Percentiles rank a stretch among this genome's conserved stretches.
Evolutionary conservation across 495 filamentous ascomycete genomes (phyloP).

Genomic region (Lasiosphaeria ovina): DNA sequence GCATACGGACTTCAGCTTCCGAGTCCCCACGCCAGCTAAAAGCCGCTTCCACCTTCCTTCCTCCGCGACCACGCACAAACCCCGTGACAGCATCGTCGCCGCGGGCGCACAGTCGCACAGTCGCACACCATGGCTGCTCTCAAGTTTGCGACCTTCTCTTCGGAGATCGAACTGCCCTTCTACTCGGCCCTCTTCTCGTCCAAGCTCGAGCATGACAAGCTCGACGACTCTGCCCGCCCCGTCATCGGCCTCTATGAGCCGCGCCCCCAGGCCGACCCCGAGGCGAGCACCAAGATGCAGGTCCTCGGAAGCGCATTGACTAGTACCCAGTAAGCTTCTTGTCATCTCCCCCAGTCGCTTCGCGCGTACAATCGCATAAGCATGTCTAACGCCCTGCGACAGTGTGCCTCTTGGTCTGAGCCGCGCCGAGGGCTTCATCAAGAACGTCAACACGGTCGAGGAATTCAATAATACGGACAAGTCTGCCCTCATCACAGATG

Average conservation of each 20-base stretch:
- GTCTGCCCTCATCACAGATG: constrained; percentile 63
- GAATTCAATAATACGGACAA: constrained; percentile 82
- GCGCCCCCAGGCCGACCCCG: constrained; percentile 62
- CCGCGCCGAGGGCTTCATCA: constrained; percentile 89
- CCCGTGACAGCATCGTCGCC: no score
- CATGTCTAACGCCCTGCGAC: constrained; percentile 10
- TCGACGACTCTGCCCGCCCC: constrained; percentile 84
- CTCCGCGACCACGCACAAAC: no score
- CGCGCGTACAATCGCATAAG: background rate
- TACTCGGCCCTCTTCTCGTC: constrained; percentile 82
- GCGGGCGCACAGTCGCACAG: no score
- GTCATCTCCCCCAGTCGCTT: background rate
- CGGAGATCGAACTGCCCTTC: constrained; percentile 92
- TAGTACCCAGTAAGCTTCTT: constrained; percentile 66
- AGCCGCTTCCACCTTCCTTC: no score
- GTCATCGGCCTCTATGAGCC: constrained; percentile 90
- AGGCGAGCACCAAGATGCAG: constrained; percentile 78
- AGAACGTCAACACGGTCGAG: constrained; percentile 94
- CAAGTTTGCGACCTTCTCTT: constrained; percentile 79
- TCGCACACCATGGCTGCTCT: constrained; percentile 30
- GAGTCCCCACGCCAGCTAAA: no score
- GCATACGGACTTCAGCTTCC: no score
- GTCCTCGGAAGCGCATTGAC: constrained; percentile 82
- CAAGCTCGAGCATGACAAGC: constrained; percentile 95
- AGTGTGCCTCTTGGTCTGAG: constrained; percentile 72